Conservation (phyloP, 345 rosid species). For the Hibiscus syriacus region DNA sequence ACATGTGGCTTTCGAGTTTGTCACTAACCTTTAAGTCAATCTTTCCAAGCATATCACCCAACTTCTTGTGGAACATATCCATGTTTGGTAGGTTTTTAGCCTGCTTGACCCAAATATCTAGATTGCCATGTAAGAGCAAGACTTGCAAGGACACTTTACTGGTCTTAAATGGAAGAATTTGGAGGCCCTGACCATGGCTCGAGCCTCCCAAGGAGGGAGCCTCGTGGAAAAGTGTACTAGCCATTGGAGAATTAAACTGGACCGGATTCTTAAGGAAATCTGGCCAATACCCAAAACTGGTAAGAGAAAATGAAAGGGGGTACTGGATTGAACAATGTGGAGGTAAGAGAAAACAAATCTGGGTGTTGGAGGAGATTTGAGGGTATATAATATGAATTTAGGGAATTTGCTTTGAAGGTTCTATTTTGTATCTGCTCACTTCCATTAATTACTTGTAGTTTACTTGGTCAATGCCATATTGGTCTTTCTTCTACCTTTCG, state of each 20-base stretch:
- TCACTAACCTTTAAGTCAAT: constrained; percentile 30
- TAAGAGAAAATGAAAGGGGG: neutral
- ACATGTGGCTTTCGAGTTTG: constrained; percentile 45
- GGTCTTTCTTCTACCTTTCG: neutral
- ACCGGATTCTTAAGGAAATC: constrained; percentile 10
- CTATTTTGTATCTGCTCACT: neutral
- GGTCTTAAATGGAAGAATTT: constrained; percentile 46
- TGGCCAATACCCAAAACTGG: neutral
- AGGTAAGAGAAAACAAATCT: neutral
- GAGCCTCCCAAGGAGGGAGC: constrained; percentile 63
- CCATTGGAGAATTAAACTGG: constrained; percentile 26
- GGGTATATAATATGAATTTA: neutral
- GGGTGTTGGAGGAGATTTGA: neutral
- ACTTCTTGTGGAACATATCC: constrained; percentile 67
- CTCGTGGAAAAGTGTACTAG: constrained; percentile 31
- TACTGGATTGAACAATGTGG: neutral
- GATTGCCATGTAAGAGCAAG: constrained; percentile 64
- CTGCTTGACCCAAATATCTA: constrained; percentile 77
- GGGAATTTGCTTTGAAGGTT: neutral
- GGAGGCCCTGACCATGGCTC: constrained; percentile 50
- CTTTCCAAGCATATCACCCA: constrained; percentile 55
- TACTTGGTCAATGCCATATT: neutral
- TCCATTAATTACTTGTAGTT: neutral
- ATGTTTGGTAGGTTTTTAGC: constrained; percentile 86
- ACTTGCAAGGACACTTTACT: constrained; percentile 43